Conservation (phyloP, 2,329 filamentous ascomycete species). For the Arthrobotrys sphaeroides region DNA sequence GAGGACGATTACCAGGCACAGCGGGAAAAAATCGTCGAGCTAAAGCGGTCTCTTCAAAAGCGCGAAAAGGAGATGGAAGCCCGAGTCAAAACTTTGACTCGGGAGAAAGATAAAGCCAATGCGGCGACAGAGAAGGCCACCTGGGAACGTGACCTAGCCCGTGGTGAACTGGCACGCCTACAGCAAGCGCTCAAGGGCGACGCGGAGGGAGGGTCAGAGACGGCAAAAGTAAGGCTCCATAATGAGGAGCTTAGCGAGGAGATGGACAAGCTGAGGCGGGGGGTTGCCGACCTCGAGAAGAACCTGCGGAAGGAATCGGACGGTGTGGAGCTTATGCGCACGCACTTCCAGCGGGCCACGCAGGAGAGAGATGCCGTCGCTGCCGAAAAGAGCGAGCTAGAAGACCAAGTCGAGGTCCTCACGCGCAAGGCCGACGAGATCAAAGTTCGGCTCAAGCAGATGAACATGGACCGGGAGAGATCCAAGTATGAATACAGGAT, state of each 20-base stretch:
- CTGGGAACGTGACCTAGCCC: slow-evolving; percentile 9
- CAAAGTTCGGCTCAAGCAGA: slow-evolving; percentile 26
- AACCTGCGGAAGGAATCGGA: no score
- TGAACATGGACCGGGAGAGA: slow-evolving; percentile 37
- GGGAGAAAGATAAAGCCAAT: slow-evolving; percentile 16
- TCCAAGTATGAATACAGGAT: slow-evolving; percentile 17
- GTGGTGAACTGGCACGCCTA: slow-evolving; percentile 12
- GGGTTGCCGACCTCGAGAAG: no score
- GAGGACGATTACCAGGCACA: slow-evolving; percentile 27
- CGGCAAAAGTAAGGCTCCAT: slow-evolving; percentile 13
- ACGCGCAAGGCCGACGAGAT: slow-evolving; percentile 14
- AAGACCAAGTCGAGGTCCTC: slow-evolving; percentile 11
- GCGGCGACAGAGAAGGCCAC: neutral
- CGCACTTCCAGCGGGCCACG: slow-evolving; percentile 19
- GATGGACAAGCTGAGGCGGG: neutral
- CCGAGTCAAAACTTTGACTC: neutral
- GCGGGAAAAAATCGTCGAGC: slow-evolving; percentile 15
- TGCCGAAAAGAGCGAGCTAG: slow-evolving; percentile 7
- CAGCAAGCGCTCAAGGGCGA: slow-evolving; percentile 10
- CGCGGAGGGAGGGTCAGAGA: neutral
- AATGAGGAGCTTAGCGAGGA: slow-evolving; percentile 19
- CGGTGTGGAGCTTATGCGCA: slow-evolving; percentile 14
- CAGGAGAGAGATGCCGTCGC: neutral
- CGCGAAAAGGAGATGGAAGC: neutral
- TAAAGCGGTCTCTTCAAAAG: slow-evolving; percentile 17